Evolutionary conservation across 2,329 filamentous ascomycete species (phyloP).

Genomic region (Fusarium annulatum): DNA sequence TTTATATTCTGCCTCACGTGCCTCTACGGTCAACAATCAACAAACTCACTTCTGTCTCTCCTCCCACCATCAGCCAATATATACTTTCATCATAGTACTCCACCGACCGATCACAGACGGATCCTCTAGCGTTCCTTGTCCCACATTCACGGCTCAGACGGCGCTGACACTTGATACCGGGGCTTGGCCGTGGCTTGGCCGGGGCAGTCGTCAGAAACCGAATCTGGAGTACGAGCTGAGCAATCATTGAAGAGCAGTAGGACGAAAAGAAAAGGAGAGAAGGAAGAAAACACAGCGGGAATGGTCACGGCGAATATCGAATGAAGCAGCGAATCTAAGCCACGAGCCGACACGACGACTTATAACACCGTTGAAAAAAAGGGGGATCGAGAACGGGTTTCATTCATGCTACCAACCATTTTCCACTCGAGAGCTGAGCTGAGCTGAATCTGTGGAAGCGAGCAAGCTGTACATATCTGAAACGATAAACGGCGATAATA

Average conservation of each 20-base stretch:
- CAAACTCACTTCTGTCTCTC: neutral
- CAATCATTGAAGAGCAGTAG: constrained; percentile 5
- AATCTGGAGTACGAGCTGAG: constrained; percentile 1
- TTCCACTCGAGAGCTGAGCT: neutral
- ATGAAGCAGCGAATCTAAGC: neutral
- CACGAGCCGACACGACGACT: constrained; percentile 12
- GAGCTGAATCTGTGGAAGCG: constrained; percentile 13
- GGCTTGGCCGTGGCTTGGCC: constrained; percentile 41
- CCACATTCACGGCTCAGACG: constrained; percentile 31
- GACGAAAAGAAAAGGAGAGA: neutral
- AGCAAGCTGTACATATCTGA: neutral
- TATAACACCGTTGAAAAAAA: constrained; percentile 5
- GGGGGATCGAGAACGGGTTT: constrained; percentile 13
- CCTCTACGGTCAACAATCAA: neutral
- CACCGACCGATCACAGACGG: constrained; percentile 4
- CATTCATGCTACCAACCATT: constrained; percentile 14
- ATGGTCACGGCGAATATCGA: constrained; percentile 2
- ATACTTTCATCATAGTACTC: constrained; percentile 22
- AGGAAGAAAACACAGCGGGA: neutral
- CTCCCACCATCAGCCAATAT: constrained; percentile 1
- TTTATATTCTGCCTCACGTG: neutral
- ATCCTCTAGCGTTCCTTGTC: constrained; percentile 18
- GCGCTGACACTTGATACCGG: constrained; percentile 28
- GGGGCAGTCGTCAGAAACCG: constrained; percentile 3
- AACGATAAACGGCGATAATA: constrained; percentile 12